Evolutionary conservation across 2,329 filamentous ascomycete genomes (phyloP), one percentile per base, ranked within the genome.

Genomic region (Hypoxylon sp.): DNA sequence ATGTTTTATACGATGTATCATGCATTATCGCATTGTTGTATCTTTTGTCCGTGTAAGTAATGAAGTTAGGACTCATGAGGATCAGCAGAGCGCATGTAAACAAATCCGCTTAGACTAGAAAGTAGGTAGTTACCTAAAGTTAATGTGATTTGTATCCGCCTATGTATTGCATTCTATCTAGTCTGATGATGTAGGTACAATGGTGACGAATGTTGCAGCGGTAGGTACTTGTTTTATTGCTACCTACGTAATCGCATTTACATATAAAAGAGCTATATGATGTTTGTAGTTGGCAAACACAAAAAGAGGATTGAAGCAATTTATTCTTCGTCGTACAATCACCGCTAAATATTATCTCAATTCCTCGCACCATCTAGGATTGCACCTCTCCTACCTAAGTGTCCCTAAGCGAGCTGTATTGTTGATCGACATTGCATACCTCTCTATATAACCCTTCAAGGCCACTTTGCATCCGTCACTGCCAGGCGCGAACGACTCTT

Each of bases 351-450:
- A 19, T 29, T 56, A 46, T 56, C 31, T 39, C 24, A 47, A 57
- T 50, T 39, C 55, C 32, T 56, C 39, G 24, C 29, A 31, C 11
- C 29, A 46, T 56, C 44, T 56, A 51, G 44, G 60, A 62, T 32
- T 62, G 6, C 13, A 56, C 46, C 44, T 66, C 37, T 42, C 39
- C 39, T 53, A 39, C 21, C 6, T 29, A 37, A 17, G 7, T 13
- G 3, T n/a, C 39, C 19, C 52, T 67, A 60, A 61, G 58, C 54
- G 55, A 64, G 48, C 51, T 55, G 48, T 42, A 54, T 62, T 64
- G 63, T 48, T 63, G 64, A 70, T 70, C 64, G 44, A 63, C 52
- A 69, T 69, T 53, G 60, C 37, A 39, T 54, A 35, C 19, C 51
- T 17, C 51, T 17, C 27, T 58, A 68, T 61, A 51, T 60, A 62